A percentile compares a stretch with the other conserved stretches of the same genome.
These are phyloP conservation scores for Rosa hybrid DNA, from an alignment of 331 rosid genomes.

Conservation along the genomic window DNA sequence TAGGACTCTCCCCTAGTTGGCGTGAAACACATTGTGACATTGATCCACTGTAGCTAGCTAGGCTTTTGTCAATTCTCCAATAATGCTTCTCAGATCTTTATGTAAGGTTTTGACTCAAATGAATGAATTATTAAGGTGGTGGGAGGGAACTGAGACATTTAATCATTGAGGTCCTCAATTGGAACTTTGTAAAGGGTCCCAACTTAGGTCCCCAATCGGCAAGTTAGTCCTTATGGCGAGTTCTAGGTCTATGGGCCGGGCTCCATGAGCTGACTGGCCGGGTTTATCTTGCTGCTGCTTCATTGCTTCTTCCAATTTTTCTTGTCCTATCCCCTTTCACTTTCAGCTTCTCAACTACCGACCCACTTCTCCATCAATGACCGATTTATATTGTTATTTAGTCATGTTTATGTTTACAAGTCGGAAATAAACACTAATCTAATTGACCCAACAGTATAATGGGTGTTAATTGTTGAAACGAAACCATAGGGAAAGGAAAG, in stretches of 20 bases:
- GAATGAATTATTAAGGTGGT: slow-evolving; percentile 14
- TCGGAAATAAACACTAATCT: background rate
- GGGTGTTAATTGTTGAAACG: background rate
- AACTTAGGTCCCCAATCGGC: slow-evolving; percentile 1
- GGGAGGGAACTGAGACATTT: slow-evolving; percentile 10
- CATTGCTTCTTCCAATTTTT: background rate
- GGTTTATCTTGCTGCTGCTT: background rate
- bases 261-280: background rate
- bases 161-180: slow-evolving; percentile 2
- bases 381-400: background rate
- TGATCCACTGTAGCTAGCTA: too few relatives aligned
- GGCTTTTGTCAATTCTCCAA: background rate
- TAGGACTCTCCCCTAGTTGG: background rate
- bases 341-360: background rate
- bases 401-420: background rate
- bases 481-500: background rate
- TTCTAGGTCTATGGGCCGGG: background rate
- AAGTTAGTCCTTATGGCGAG: background rate
- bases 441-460: background rate
- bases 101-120: background rate
- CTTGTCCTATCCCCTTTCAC: background rate
- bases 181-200: background rate
- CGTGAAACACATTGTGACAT: background rate
- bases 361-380: background rate
- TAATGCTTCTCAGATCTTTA: background rate